These are phyloP conservation scores for Pugionium cornutum DNA, from an alignment of 345 rosid species.

Conservation along the genomic window DNA sequence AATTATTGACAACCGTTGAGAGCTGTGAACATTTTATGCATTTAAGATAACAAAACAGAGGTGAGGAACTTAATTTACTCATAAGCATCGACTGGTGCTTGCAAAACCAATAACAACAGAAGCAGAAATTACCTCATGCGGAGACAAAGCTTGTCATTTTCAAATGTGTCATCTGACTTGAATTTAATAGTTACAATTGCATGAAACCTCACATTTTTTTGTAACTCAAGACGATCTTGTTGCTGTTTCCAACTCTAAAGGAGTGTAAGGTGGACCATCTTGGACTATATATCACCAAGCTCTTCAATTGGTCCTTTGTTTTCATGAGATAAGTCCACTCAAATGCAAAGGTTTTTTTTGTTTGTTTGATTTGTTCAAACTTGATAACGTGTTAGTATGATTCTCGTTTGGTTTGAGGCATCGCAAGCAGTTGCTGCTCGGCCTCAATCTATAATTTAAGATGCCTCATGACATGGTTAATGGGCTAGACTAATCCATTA, in stretches of 20 bases:
- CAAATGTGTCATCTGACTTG: constrained; percentile 9
- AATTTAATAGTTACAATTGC: constrained; percentile 20
- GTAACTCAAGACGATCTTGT: constrained; percentile 64
- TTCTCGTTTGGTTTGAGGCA: constrained; percentile 43
- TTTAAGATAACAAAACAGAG: constrained; percentile 27
- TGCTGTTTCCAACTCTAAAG: constrained; percentile 61
- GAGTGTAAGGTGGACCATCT: constrained; percentile 53
- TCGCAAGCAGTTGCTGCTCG: constrained; percentile 53
- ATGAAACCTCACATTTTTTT: constrained; percentile 54
- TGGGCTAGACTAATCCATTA: too few relatives aligned
- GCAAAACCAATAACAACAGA: constrained; percentile 11
- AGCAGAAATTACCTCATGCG: constrained; percentile 66
- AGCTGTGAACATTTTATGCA: constrained; percentile 33
- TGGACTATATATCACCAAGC: constrained; percentile 64
- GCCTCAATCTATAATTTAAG: constrained; percentile 66
- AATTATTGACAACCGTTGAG: constrained; percentile 4
- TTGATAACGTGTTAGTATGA: constrained; percentile 18
- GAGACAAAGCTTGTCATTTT: constrained; percentile 38
- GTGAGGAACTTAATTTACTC: constrained; percentile 3
- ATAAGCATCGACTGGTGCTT: too few relatives aligned
- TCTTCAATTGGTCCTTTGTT: constrained; percentile 70
- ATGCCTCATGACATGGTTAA: constrained; percentile 42
- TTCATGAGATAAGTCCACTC: constrained; percentile 77
- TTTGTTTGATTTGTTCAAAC: constrained; percentile 12
- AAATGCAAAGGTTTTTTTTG: constrained; percentile 66